Percentiles rank a stretch among this genome's conserved stretches.
Evolutionary conservation across 2,329 filamentous ascomycete genomes (phyloP).

Genomic region (Aspergillus glaucus): DNA sequence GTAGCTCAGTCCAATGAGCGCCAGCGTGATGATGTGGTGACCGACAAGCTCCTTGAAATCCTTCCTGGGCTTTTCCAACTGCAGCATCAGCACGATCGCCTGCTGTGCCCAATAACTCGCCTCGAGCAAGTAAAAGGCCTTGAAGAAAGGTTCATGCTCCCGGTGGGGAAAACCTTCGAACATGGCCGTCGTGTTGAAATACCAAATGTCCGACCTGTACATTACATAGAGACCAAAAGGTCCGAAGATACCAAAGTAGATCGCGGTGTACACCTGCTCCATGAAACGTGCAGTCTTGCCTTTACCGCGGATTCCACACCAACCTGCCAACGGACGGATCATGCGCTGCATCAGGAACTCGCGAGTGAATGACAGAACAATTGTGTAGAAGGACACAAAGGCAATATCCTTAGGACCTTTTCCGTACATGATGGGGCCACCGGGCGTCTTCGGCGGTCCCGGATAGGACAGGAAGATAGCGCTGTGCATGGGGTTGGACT

Average conservation of each 20-base stretch:
- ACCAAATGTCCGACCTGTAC: conserved; percentile 87
- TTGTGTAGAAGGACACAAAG: conserved; percentile 81
- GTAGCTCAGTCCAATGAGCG: conserved; percentile 80
- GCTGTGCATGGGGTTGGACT: conserved; percentile 69
- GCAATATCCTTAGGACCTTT: conserved; percentile 83
- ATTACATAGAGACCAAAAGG: conserved; percentile 86
- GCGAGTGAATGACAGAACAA: conserved; percentile 86
- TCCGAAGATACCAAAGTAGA: conserved; percentile 80
- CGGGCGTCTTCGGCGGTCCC: conserved; percentile 50
- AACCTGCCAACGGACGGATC: conserved; percentile 67
- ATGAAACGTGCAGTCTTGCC: conserved; percentile 86
- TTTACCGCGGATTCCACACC: conserved; percentile 61
- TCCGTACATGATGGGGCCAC: conserved; percentile 63
- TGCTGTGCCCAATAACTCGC: conserved; percentile 95
- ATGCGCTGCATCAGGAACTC: conserved; percentile 94
- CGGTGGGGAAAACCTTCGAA: conserved; percentile 82
- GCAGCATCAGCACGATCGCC: conserved; percentile 76
- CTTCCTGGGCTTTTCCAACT: conserved; percentile 87
- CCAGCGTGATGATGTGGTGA: conserved; percentile 83
- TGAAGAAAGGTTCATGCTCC: conserved; percentile 73
- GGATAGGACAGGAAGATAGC: conserved; percentile 90
- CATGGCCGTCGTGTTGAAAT: conserved; percentile 87
- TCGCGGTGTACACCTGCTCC: conserved; percentile 90
- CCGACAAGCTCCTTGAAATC: conserved; percentile 90
- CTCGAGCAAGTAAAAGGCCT: conserved; percentile 93